phyloP scores from a whole-genome alignment of 331 rosid species.

The Rosa hybrid region DNA sequence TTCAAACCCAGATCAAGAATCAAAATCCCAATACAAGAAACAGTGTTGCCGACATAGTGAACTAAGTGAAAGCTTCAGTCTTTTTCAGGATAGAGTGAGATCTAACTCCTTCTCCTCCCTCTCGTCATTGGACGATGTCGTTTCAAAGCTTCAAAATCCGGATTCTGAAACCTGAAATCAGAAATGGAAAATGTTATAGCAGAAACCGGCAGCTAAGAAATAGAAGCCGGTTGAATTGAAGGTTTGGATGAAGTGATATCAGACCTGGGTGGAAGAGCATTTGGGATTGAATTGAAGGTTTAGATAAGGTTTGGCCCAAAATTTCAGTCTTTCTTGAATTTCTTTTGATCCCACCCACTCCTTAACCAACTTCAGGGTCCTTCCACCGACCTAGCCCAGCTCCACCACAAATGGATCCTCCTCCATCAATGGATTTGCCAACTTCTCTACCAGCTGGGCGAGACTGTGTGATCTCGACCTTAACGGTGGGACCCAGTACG shows the following conservation, averaged over 20 bases:
- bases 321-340: too few species aligned
- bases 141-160: conserved; percentile 17
- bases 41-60: too few species aligned
- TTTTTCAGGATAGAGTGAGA: conserved; percentile 31
- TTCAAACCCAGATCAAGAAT: too few species aligned
- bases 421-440: conserved; percentile 25
- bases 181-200: not conserved
- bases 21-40: too few species aligned
- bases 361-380: conserved; percentile 65
- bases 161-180: conserved; percentile 6
- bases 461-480: too few species aligned
- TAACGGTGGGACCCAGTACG: too few species aligned
- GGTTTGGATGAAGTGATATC: not conserved
- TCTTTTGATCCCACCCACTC: conserved; percentile 53
- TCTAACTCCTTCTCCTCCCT: conserved; percentile 99
- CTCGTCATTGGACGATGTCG: conserved; percentile 88
- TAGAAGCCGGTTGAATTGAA: not conserved
- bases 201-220: not conserved
- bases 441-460: too few species aligned
- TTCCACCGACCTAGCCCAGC: conserved; percentile 49
- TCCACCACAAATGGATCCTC: conserved; percentile 68
- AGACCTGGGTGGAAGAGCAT: not conserved
- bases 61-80: too few species aligned
- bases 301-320: too few species aligned
- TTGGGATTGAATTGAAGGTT: not conserved